Conservation (phyloP, 129 eudicot genomes). For the Flaveria sonorensis region DNA sequence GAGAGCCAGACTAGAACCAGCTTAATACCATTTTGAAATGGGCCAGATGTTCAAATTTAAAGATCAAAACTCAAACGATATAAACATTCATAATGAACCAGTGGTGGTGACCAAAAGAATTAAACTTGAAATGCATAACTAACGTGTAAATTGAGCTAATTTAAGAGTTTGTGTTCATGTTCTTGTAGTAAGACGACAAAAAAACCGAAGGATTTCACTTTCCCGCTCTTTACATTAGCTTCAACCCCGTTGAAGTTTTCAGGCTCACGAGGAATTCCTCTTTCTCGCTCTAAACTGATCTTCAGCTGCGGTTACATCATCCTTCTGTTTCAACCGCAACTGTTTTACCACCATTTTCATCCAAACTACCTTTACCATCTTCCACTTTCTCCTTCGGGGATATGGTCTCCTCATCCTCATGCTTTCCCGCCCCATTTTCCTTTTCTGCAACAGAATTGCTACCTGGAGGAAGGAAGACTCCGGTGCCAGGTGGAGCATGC, state of each 20-base stretch:
- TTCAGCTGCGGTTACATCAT: conserved; percentile 17
- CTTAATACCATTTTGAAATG: not conserved
- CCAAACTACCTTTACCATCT: conserved; percentile 44
- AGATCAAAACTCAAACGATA: conserved; percentile 7
- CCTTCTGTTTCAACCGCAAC: conserved; percentile 24
- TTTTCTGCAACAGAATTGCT: conserved; percentile 32
- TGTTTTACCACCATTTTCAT: conserved; percentile 32
- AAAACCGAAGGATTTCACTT: conserved; percentile 11
- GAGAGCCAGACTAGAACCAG: not conserved
- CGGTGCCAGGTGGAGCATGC: conserved; percentile 76
- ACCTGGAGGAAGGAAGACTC: conserved; percentile 82
- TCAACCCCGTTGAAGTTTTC: conserved; percentile 41
- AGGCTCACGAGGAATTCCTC: conserved; percentile 14
- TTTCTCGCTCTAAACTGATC: conserved; percentile 17
- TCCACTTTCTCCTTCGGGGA: conserved; percentile 19
- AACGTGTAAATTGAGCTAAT: conserved; percentile 14
- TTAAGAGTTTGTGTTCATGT: conserved; percentile 15
- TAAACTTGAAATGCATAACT: conserved; percentile 15
- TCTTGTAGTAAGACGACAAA: conserved; percentile 6
- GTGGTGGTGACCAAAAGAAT: not conserved
- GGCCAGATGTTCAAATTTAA: not conserved
- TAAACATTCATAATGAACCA: not conserved
- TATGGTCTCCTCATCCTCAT: not conserved
- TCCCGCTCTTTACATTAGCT: conserved; percentile 63
- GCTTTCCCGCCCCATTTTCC: conserved; percentile 17